Conservation (phyloP, 1,284 basidiomycete species). For the Volvariella volvacea region DNA sequence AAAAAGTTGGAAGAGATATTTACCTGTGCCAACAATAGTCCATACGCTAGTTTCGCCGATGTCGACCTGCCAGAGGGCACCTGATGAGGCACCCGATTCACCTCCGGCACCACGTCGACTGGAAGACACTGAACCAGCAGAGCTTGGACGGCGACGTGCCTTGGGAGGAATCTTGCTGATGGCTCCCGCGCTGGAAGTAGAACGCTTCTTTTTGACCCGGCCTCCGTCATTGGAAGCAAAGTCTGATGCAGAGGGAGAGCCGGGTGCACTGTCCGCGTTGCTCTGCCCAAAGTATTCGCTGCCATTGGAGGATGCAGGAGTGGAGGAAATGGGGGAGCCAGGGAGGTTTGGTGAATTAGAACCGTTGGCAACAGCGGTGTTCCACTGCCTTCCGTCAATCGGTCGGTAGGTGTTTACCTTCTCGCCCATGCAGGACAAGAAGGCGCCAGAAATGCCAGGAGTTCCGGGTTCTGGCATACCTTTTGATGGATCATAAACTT, state of each 20-base stretch:
- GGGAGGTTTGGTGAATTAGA: slow-evolving; percentile 60
- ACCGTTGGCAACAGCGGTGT: slow-evolving; percentile 33
- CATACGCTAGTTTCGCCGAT: slow-evolving; percentile 88
- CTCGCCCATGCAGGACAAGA: slow-evolving; percentile 83
- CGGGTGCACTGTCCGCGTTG: slow-evolving; percentile 53
- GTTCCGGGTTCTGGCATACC: slow-evolving; percentile 64
- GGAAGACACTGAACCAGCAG: slow-evolving; percentile 65
- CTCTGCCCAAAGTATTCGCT: slow-evolving; percentile 60
- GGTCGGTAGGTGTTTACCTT: slow-evolving; percentile 84
- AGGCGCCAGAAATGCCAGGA: slow-evolving; percentile 70
- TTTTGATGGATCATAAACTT: slow-evolving; percentile 72
- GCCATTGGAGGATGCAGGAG: slow-evolving; percentile 49
- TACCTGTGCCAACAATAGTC: slow-evolving; percentile 89
- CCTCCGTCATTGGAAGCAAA: slow-evolving; percentile 75
- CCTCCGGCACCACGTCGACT: slow-evolving; percentile 55
- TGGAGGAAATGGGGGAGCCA: slow-evolving; percentile 60
- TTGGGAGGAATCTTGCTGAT: slow-evolving; percentile 56
- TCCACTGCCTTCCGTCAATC: slow-evolving; percentile 76
- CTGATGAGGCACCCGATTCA: slow-evolving; percentile 63
- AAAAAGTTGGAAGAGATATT: slow-evolving; percentile 16
- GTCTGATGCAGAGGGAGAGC: slow-evolving; percentile 63
- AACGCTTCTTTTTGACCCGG: slow-evolving; percentile 75
- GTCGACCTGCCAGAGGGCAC: slow-evolving; percentile 81
- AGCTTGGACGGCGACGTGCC: slow-evolving; percentile 63
- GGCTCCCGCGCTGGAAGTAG: slow-evolving; percentile 65